These are phyloP conservation scores for Gossypium bickii DNA, from an alignment of 345 rosid genomes.

Conservation along the genomic window DNA sequence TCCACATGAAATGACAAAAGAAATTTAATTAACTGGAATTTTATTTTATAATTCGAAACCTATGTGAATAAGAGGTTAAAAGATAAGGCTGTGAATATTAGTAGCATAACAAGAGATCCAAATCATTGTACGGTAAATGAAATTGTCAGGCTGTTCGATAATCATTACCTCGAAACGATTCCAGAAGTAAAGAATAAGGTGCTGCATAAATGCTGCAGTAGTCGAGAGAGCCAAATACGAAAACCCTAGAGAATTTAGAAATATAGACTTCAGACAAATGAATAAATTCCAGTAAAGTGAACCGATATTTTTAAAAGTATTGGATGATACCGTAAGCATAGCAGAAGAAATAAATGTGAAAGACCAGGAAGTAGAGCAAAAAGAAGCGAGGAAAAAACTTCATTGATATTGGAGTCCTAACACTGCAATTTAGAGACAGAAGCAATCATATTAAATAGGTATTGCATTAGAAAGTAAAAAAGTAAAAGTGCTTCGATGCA, in stretches of 20 bases:
- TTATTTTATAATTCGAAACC: not conserved
- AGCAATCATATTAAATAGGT: slow-evolving; percentile 15
- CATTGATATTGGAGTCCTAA: slow-evolving; percentile 95
- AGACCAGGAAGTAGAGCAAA: slow-evolving; percentile 90
- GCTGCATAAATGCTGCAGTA: slow-evolving; percentile 94
- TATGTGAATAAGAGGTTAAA: not conserved
- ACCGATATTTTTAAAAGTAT: not conserved
- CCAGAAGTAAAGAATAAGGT: slow-evolving; percentile 95
- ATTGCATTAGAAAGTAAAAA: not conserved
- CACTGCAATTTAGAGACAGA: slow-evolving; percentile 51
- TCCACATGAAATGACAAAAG: no score
- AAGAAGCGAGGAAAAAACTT: slow-evolving; percentile 99
- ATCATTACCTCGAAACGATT: slow-evolving; percentile 87
- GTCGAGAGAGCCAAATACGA: slow-evolving; percentile 90
- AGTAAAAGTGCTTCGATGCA: not conserved
- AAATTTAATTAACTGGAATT: no score
- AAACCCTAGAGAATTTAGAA: slow-evolving; percentile 52
- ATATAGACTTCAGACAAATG: not conserved
- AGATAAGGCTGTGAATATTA: slow-evolving; percentile 25
- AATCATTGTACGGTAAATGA: not conserved
- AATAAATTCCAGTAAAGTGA: not conserved
- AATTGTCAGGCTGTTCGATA: slow-evolving; percentile 3
- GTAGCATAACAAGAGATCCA: not conserved
- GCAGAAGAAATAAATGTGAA: slow-evolving; percentile 97
- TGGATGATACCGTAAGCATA: slow-evolving; percentile 70